These are phyloP conservation scores for Fusarium sp. DNA, from an alignment of 2,329 filamentous ascomycete species.

Conservation along the genomic window DNA sequence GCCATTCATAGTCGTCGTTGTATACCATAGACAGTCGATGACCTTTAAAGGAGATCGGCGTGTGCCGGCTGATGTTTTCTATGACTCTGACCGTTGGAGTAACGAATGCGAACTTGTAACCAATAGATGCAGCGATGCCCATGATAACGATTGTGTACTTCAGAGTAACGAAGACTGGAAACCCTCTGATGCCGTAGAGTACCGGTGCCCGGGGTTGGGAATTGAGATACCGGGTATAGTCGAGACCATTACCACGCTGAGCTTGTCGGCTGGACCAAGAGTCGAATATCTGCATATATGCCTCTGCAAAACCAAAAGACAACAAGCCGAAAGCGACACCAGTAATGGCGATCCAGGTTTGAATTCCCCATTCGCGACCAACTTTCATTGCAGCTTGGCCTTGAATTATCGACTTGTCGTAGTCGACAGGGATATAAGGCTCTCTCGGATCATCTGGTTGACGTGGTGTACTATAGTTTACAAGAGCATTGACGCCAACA, in stretches of 20 bases:
- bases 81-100: neutral
- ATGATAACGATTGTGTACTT: neutral
- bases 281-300: constrained; percentile 11
- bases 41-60: neutral
- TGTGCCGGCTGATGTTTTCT: neutral
- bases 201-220: constrained; percentile 3
- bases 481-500: neutral
- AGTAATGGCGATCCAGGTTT: constrained; percentile 5
- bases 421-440: neutral
- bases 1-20: neutral
- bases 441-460: neutral
- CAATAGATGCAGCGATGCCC: neutral
- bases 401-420: neutral
- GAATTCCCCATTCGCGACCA: neutral
- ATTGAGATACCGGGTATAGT: constrained; percentile 14
- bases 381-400: neutral
- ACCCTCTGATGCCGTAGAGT: constrained; percentile 1
- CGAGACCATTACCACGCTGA: neutral
- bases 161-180: constrained; percentile 1
- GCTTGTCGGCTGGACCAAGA: constrained; percentile 6
- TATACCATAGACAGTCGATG: neutral
- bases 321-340: constrained; percentile 3
- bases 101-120: constrained; percentile 9
- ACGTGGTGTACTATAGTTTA: neutral
- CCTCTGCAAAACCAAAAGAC: neutral